Percentiles rank a stretch among this genome's conserved stretches.
phyloP scores from a whole-genome alignment of 352 stramenopile species.

The Globisporangium spiculum region DNA sequence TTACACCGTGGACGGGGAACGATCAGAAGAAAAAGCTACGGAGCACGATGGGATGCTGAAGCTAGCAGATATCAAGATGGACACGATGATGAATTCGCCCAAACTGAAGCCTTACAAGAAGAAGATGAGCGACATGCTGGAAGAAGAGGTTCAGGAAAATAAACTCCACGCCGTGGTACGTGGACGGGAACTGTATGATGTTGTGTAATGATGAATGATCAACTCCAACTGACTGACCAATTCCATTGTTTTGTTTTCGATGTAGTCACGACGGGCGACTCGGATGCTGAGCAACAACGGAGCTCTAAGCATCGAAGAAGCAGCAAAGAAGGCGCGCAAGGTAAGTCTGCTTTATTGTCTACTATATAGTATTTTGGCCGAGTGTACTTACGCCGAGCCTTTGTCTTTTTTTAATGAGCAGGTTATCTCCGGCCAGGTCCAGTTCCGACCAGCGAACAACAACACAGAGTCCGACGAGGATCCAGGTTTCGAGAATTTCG shows the following conservation, averaged over 20 bases:
- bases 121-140: constrained; percentile 47
- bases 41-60: constrained; percentile 20
- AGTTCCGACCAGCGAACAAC: constrained; percentile 51
- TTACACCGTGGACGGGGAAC: constrained; percentile 8
- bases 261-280: constrained; percentile 25
- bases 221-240: background rate
- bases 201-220: background rate
- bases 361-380: background rate
- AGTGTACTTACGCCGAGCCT: background rate
- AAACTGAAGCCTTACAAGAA: constrained; percentile 51
- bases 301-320: constrained; percentile 26
- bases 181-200: background rate
- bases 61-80: constrained; percentile 25
- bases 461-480: constrained; percentile 19
- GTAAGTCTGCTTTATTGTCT: constrained; percentile 14
- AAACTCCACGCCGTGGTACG: constrained; percentile 29
- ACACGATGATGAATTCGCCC: constrained; percentile 28
- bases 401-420: constrained; percentile 8
- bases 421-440: constrained; percentile 44
- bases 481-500: constrained; percentile 30
- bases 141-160: constrained; percentile 38
- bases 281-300: constrained; percentile 25
- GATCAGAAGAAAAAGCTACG: constrained; percentile 11
- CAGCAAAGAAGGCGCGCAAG: constrained; percentile 38
- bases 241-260: background rate